phyloP scores from a whole-genome alignment of 768 basidiomycete species.

The Boletellus sp. region DNA sequence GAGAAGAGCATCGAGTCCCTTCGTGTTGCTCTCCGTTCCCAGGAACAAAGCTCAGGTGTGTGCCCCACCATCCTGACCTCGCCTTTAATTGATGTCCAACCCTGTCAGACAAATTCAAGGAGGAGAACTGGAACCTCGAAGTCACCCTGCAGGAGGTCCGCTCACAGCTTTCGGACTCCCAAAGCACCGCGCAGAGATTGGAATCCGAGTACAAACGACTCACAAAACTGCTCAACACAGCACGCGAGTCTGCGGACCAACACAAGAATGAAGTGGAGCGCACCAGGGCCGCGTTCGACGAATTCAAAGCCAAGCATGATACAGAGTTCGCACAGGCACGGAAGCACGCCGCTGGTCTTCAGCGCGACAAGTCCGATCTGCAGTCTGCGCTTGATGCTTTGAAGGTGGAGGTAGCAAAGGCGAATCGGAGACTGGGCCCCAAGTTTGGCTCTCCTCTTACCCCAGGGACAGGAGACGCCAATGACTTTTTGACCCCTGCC shows the following conservation, averaged over 20 bases:
- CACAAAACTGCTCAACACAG: constrained; percentile 63
- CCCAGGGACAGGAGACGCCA: constrained; percentile 46
- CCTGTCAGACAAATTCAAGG: constrained; percentile 83
- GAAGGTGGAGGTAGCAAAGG: constrained; percentile 68
- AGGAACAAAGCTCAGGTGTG: constrained; percentile 79
- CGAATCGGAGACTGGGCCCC: constrained; percentile 52
- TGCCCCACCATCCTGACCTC: not conserved
- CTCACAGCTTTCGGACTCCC: constrained; percentile 60
- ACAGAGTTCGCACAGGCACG: constrained; percentile 91
- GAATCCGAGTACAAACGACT: constrained; percentile 84
- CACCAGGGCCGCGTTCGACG: constrained; percentile 57
- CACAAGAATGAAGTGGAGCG: constrained; percentile 86
- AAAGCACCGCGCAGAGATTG: constrained; percentile 61
- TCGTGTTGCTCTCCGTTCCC: constrained; percentile 65
- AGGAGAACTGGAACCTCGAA: constrained; percentile 99
- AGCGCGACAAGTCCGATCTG: constrained; percentile 90
- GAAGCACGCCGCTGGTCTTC: constrained; percentile 80
- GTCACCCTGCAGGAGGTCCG: constrained; percentile 86
- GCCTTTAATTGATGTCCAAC: not conserved
- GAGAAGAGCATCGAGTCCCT: constrained; percentile 76
- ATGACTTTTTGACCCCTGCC: constrained; percentile 57
- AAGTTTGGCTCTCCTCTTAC: constrained; percentile 73
- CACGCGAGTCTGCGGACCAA: constrained; percentile 74
- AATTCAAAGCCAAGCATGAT: constrained; percentile 88
- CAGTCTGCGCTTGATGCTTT: constrained; percentile 74